Evolutionary conservation across 2,329 filamentous ascomycete species (phyloP).

Genomic region (Tolypocladium nubicola): DNA sequence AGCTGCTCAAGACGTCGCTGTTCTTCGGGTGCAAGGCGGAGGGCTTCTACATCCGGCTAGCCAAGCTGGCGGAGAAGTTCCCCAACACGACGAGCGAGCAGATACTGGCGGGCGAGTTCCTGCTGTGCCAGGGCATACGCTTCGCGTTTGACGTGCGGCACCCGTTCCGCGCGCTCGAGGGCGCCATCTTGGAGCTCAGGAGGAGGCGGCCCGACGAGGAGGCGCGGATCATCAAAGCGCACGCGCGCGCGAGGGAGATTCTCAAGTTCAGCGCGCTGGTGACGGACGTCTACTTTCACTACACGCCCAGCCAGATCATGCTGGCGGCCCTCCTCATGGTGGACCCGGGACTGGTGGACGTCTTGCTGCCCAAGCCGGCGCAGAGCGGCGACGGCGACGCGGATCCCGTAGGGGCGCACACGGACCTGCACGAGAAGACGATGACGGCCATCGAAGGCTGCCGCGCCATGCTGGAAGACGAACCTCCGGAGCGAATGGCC

Average conservation of each 20-base stretch:
- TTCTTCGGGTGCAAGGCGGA: conserved; percentile 94
- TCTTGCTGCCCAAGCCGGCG: conserved; percentile 30
- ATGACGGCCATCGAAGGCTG: conserved; percentile 38
- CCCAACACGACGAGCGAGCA: conserved; percentile 65
- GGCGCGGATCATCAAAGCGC: conserved; percentile 46
- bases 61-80: conserved; percentile 58
- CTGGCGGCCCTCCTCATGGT: conserved; percentile 68
- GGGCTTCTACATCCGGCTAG: conserved; percentile 59
- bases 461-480: conserved; percentile 41
- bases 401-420: conserved; percentile 10
- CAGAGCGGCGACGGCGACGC: conserved; percentile 16
- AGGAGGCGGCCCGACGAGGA: conserved; percentile 53
- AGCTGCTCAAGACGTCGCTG: conserved; percentile 79
- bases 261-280: conserved; percentile 73
- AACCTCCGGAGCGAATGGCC: conserved; percentile 44
- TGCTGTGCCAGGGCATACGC: conserved; percentile 81
- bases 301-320: conserved; percentile 89
- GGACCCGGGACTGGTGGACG: conserved; percentile 52
- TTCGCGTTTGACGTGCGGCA: conserved; percentile 93
- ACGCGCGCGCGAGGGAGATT: conserved; percentile 60
- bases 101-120: conserved; percentile 82
- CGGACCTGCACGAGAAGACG: conserved; percentile 34
- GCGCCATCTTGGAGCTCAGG: conserved; percentile 72
- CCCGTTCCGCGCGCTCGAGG: conserved; percentile 79
- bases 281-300: conserved; percentile 96